phyloP scores from a whole-genome alignment of 1,139 yeast genomes.

The Yamadazyma sp. region DNA sequence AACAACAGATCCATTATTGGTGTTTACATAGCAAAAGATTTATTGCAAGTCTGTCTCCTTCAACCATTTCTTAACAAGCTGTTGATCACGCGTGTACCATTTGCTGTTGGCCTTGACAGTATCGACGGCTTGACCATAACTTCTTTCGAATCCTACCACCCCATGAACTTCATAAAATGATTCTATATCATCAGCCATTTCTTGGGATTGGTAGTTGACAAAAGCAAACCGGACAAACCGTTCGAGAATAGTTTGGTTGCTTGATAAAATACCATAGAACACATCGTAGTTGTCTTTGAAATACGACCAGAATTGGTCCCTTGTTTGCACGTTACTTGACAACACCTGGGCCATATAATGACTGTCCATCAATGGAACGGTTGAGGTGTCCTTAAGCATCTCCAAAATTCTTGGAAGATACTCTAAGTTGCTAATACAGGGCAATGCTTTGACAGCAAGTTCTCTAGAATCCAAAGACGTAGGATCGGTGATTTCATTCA shows the following conservation, averaged over 20 bases:
- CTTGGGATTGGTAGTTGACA: conserved; percentile 44
- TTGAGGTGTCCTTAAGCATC: conserved; percentile 37
- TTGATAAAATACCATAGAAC: conserved; percentile 47
- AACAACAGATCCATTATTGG: too few species aligned
- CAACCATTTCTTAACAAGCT: conserved; percentile 19
- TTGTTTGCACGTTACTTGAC: conserved; percentile 50
- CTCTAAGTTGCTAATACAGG: conserved; percentile 44
- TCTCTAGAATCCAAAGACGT: conserved; percentile 67
- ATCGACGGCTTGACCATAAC: conserved; percentile 56
- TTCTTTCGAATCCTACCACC: conserved; percentile 60
- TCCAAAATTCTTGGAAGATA: conserved; percentile 39
- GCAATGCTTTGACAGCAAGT: conserved; percentile 61
- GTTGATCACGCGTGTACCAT: conserved; percentile 45
- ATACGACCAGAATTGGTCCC: conserved; percentile 54
- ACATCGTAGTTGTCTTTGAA: conserved; percentile 54
- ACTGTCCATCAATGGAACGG: conserved; percentile 70
- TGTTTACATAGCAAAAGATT: too few species aligned
- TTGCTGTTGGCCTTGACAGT: conserved; percentile 45
- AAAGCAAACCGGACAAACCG: conserved; percentile 59
- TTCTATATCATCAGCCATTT: conserved; percentile 44
- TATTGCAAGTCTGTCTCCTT: background rate
- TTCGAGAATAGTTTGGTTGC: conserved; percentile 63
- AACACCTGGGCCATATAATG: conserved; percentile 58
- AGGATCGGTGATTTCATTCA: conserved; percentile 54
- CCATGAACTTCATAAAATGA: conserved; percentile 56